Evolutionary conservation across 257 asterid genomes (phyloP).

Genomic region (Jacaranda mimosifolia): DNA sequence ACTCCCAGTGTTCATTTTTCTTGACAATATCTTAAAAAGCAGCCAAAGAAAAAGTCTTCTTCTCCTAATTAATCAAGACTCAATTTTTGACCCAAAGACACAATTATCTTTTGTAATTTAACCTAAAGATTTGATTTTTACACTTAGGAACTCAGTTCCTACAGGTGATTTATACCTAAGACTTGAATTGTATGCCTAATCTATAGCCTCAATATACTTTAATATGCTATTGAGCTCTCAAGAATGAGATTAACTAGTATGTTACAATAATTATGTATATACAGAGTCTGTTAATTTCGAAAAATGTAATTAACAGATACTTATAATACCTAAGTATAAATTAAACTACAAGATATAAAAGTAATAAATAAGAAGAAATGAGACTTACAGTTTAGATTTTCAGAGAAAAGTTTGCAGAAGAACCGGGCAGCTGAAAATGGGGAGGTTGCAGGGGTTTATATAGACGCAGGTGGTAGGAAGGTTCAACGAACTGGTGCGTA

Average conservation of each 20-base stretch:
- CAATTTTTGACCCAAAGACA: neutral
- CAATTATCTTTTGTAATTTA: neutral
- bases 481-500: constrained; percentile 40
- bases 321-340: neutral
- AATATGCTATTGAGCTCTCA: constrained; percentile 48
- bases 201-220: constrained; percentile 42
- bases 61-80: constrained; percentile 10
- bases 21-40: constrained; percentile 21
- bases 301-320: constrained; percentile 41
- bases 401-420: constrained; percentile 36
- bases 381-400: constrained; percentile 49
- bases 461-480: constrained; percentile 44
- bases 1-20: constrained; percentile 58
- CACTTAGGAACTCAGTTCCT: neutral
- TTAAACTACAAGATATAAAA: constrained; percentile 5
- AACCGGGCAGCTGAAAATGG: neutral
- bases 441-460: constrained; percentile 42
- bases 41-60: constrained; percentile 16
- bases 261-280: constrained; percentile 23
- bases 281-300: constrained; percentile 41
- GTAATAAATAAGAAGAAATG: neutral
- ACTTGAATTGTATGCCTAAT: neutral
- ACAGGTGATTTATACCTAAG: neutral
- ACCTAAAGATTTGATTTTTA: constrained; percentile 24
- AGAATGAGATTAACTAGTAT: constrained; percentile 20